These are phyloP conservation scores for Quercus dentata DNA, from an alignment of 306 rosid genomes.

Conservation along the genomic window DNA sequence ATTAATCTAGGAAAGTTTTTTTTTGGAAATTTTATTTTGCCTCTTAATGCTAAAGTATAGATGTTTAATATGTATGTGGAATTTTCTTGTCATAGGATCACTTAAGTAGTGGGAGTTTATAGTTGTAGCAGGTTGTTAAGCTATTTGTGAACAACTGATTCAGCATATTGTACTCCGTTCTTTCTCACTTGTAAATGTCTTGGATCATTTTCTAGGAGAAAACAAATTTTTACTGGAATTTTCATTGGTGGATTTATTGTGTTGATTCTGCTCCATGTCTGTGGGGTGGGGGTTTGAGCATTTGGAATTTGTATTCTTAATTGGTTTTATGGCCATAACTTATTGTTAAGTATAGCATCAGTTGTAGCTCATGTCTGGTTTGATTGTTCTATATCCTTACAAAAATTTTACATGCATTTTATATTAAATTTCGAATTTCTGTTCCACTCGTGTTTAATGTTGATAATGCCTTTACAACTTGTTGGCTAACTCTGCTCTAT, in stretches of 20 bases:
- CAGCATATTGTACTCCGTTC: background rate
- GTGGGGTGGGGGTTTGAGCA: background rate
- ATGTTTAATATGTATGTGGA: background rate
- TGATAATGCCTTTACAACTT: too few relatives aligned
- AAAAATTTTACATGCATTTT: background rate
- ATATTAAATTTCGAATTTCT: background rate
- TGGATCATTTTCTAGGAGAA: background rate
- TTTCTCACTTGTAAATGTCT: background rate
- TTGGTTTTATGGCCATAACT: background rate
- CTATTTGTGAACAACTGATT: background rate
- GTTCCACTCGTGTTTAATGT: background rate
- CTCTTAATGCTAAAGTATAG: background rate
- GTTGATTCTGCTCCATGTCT: background rate
- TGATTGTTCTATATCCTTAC: background rate
- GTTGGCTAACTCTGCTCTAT: too few relatives aligned
- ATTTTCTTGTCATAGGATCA: background rate
- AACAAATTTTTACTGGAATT: background rate
- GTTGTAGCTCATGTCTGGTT: background rate
- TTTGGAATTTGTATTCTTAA: background rate
- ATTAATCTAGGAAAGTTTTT: background rate
- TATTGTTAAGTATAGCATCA: background rate
- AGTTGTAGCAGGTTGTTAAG: background rate
- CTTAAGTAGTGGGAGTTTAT: background rate
- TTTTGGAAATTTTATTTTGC: too few relatives aligned
- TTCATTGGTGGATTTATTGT: background rate